Percentiles rank a stretch among this genome's conserved stretches.
phyloP scores from a whole-genome alignment of 768 basidiomycete species.

The Stropharia rugosoannulata region DNA sequence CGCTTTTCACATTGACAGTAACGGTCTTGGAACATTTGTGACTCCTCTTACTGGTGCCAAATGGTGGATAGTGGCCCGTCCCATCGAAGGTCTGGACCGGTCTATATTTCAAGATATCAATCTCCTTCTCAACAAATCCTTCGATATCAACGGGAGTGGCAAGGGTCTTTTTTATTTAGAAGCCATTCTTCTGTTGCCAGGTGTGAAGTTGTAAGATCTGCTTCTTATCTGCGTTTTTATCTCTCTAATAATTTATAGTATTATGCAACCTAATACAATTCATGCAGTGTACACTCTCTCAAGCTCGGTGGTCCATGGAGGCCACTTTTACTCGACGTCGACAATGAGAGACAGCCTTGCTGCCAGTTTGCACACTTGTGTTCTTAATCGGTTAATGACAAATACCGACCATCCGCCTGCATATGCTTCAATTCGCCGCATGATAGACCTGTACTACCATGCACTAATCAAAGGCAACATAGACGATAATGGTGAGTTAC shows the following conservation, averaged over 20 bases:
- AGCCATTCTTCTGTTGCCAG: background rate
- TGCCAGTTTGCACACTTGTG: background rate
- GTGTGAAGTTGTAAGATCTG: background rate
- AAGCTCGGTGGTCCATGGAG: background rate
- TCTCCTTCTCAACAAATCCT: background rate
- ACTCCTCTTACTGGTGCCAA: background rate
- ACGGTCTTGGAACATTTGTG: background rate
- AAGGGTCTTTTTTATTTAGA: background rate
- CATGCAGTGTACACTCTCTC: background rate
- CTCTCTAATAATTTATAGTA: background rate
- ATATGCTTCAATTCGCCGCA: background rate
- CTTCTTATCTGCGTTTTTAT: background rate
- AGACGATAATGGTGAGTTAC: background rate
- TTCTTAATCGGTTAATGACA: background rate
- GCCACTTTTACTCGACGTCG: background rate
- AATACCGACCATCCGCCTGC: background rate
- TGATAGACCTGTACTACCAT: background rate
- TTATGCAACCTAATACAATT: background rate
- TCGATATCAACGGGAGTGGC: background rate
- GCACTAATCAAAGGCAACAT: background rate
- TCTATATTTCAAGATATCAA: background rate
- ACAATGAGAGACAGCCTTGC: background rate
- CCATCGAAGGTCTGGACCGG: background rate
- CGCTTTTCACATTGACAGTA: background rate
- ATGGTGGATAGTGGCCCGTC: background rate